These are phyloP conservation scores for Lactarius sp. DNA, from an alignment of 768 basidiomycete species.

Conservation along the genomic window DNA sequence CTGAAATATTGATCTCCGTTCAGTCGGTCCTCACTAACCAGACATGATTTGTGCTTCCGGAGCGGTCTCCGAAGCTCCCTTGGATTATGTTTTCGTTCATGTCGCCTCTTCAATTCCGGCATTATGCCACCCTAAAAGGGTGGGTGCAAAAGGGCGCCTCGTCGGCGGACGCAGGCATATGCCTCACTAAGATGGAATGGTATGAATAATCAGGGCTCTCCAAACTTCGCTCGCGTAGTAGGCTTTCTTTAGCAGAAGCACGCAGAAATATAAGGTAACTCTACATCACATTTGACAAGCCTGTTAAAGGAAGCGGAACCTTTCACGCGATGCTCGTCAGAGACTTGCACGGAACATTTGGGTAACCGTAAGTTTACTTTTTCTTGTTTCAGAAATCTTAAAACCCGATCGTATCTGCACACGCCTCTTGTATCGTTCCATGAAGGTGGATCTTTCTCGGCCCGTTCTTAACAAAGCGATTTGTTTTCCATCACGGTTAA, in stretches of 20 bases:
- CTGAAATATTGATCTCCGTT: slow-evolving; percentile 24
- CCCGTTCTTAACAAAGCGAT: slow-evolving; percentile 9
- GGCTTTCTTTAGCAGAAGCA: not conserved
- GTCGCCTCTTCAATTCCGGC: slow-evolving; percentile 21
- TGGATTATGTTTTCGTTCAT: slow-evolving; percentile 17
- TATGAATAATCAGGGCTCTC: not conserved
- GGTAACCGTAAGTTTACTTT: slow-evolving; percentile 16
- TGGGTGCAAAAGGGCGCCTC: slow-evolving; percentile 9
- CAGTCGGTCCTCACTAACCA: slow-evolving; percentile 19
- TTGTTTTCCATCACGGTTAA: slow-evolving; percentile 2
- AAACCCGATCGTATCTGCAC: slow-evolving; percentile 18
- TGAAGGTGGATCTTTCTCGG: slow-evolving; percentile 20
- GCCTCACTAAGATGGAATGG: not conserved
- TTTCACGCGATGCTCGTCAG: slow-evolving; percentile 2
- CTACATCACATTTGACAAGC: not conserved
- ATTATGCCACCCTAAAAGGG: slow-evolving; percentile 13
- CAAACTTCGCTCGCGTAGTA: not conserved
- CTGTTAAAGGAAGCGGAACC: slow-evolving; percentile 2
- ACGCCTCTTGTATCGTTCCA: not conserved
- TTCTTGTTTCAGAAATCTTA: slow-evolving; percentile 12
- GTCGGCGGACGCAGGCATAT: not conserved
- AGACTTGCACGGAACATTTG: slow-evolving; percentile 10
- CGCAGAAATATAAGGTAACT: not conserved
- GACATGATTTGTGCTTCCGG: slow-evolving; percentile 17
- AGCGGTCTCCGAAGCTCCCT: slow-evolving; percentile 18